Evolutionary conservation across 2,329 filamentous ascomycete species (phyloP), one percentile per base, ranked within the genome.

Genomic region (Colletotrichum sublineola): DNA sequence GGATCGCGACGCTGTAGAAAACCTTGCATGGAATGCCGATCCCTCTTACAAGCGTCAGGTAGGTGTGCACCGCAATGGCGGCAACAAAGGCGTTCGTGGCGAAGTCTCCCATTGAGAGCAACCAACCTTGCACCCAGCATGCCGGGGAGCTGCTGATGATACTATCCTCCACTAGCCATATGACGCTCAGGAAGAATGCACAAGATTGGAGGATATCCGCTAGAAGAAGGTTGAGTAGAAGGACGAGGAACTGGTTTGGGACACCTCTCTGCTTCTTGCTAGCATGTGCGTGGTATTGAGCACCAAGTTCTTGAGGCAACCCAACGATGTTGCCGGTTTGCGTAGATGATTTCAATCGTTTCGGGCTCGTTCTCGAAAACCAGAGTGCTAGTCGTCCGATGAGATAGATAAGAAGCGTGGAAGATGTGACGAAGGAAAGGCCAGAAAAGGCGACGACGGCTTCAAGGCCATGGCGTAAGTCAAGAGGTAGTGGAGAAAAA

Each of bases 141-240:
- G 85, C 80, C 5, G 82, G 74, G 0, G 84, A 85, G 2, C 81
- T 80, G 9, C 89, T 84, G 3, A 84, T 74, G 53, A 91, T 86
- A 0, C 80, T 80, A 76, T 89, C 82, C n/a, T 81, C 75, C 0
- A 78, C 78, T 14, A 89, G 79, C 83, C 88, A 88, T 64, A 86
- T 82, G 48, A 85, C 84, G 72, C 87, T 89, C 53, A 91, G 81
- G 33, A 90, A 74, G 76, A 90, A 91, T 1, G 87, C 85, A 4
- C 85, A 75, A 6, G 87, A 82, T 77, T 91, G 89, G 75, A 89
- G 85, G 12, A 90, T 82, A 76, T 91, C 89, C 42, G 89, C 88
- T 64, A 89, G 79, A 3, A 91, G 80, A 9, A 91, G 84, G 77
- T 90, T 91, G 79, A 88, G 87, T 68, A 91, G 86, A 5, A 91